These are phyloP conservation scores for Emericellopsis cladophorae DNA, from an alignment of 2,329 filamentous ascomycete genomes.

Conservation along the genomic window DNA sequence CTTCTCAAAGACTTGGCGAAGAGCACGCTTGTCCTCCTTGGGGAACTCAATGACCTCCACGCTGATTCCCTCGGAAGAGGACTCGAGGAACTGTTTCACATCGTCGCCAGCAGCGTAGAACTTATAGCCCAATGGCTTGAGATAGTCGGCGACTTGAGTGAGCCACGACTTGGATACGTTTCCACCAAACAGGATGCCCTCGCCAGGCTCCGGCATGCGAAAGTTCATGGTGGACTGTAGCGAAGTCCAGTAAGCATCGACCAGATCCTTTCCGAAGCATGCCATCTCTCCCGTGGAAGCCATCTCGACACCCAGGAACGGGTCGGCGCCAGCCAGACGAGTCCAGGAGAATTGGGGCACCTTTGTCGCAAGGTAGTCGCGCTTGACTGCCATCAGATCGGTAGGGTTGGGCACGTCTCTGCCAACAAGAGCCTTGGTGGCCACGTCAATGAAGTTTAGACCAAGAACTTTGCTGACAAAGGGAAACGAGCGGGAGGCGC, in stretches of 20 bases:
- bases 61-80: conserved; percentile 44
- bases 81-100: conserved; percentile 77
- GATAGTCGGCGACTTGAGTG: conserved; percentile 70
- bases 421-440: conserved; percentile 82
- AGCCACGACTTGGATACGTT: conserved; percentile 62
- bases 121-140: conserved; percentile 86
- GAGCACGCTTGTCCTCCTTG: conserved; percentile 85
- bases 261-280: conserved; percentile 90
- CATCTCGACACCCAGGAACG: conserved; percentile 98
- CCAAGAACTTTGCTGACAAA: conserved; percentile 97
- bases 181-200: conserved; percentile 90
- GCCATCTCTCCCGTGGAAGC: conserved; percentile 94
- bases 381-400: conserved; percentile 81
- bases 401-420: conserved; percentile 71
- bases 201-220: conserved; percentile 85
- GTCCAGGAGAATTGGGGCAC: conserved; percentile 99
- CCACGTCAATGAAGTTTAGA: conserved; percentile 91
- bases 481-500: conserved; percentile 93
- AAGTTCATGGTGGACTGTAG: conserved; percentile 99
- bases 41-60: conserved; percentile 96
- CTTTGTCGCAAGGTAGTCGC: conserved; percentile 91
- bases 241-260: conserved; percentile 96
- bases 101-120: conserved; percentile 73
- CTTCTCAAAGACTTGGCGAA: conserved; percentile 92
- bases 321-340: conserved; percentile 89